These are phyloP conservation scores for Chrysosporium queenslandicum DNA, from an alignment of 2,329 filamentous ascomycete species.

Conservation along the genomic window DNA sequence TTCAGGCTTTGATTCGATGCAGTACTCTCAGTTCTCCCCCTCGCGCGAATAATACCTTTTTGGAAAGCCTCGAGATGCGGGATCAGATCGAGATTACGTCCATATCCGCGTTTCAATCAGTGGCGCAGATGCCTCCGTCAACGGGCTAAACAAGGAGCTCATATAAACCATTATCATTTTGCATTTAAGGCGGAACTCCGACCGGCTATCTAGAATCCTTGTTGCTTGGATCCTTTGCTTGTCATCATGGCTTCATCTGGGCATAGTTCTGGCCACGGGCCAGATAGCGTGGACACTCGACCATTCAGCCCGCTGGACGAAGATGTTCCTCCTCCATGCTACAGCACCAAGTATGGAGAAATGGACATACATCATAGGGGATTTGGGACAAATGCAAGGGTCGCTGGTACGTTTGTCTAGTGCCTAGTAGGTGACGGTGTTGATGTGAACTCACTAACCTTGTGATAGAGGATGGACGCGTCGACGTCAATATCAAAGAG, in stretches of 20 bases:
- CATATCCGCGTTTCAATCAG: no score
- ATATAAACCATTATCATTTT: neutral
- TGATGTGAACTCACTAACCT: neutral
- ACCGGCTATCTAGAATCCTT: neutral
- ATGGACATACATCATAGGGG: conserved; percentile 53
- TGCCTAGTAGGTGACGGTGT: neutral
- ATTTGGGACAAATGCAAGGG: conserved; percentile 51
- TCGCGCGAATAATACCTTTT: no score
- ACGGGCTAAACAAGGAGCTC: neutral
- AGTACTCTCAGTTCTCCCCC: no score
- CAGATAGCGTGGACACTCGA: neutral
- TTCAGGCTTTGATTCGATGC: no score
- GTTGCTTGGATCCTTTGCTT: neutral
- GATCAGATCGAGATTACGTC: no score
- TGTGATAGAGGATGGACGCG: conserved; percentile 58
- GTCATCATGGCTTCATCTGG: neutral
- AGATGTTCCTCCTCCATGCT: conserved; percentile 20
- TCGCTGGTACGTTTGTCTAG: conserved; percentile 40
- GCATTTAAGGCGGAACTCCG: neutral
- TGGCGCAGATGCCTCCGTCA: no score
- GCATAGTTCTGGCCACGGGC: neutral
- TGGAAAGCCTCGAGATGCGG: no score
- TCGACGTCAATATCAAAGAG: conserved; percentile 71
- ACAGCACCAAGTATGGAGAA: conserved; percentile 45
- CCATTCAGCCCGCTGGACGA: conserved; percentile 12